Evolutionary conservation across 2,329 filamentous ascomycete genomes (phyloP), one percentile per base, ranked within the genome.

Genomic region (Verticillium albo-atrum): DNA sequence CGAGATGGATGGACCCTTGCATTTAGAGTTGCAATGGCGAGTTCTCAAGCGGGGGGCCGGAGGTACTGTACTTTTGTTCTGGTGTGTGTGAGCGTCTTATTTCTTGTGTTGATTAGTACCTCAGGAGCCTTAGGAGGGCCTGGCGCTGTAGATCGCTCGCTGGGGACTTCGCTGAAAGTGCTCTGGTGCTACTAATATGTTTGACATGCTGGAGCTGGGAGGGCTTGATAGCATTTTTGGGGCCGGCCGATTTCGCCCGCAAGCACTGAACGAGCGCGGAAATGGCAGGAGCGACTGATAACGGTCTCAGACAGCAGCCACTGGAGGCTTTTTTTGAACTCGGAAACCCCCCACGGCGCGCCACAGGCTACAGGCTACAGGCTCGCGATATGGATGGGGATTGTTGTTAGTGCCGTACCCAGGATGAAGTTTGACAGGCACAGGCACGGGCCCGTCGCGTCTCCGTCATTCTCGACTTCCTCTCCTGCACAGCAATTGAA

Each of bases 1-100:
- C 42, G 54, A 26, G 34, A 47, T 42, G 54, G 54, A 47, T 56
- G 54, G 34, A 42, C 54, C 54, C 54, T 56, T 56, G 54, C 54
- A 56, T 42, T 20, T n/a, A 35, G 34, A 17, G 27, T 28, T 32
- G 27, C 30, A 25, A 54, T 32, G 52, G 52, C 42, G 42, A 37
- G 35, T 12, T 37, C 15, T 37, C 5, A 2, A 17, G 4, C 15
- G 15, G n/a, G n/a, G n/a, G n/a, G n/a, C n/a, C n/a, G n/a, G n/a
- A n/a, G n/a, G n/a, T n/a, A n/a, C n/a, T n/a, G 42, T 9, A 12
- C 42, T 3, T 12, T 47, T 25, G 42, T 47, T 47, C n/a, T 47
- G n/a, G 20, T 47, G 42, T 23, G n/a, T 20, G n/a, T n/a, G n/a
- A n/a, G n/a, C n/a, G n/a, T n/a, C n/a, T n/a, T n/a, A n/a, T n/a